These are phyloP conservation scores for Apiospora phragmitis DNA, from an alignment of 2,329 filamentous ascomycete species.

Conservation along the genomic window DNA sequence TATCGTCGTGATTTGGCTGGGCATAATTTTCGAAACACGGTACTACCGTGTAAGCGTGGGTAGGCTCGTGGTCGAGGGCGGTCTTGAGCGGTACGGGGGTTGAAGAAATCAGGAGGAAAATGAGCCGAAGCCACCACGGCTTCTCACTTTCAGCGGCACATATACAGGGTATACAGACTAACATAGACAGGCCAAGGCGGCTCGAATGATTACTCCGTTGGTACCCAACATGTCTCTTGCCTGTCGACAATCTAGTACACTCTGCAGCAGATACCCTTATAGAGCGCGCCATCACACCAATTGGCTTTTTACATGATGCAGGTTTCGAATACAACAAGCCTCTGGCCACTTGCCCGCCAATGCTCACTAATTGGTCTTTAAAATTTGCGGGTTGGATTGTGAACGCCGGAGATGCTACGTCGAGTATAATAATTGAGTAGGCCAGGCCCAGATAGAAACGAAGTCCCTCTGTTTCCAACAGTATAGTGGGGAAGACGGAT, in stretches of 20 bases:
- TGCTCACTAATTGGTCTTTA: background rate
- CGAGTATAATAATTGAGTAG: background rate
- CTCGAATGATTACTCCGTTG: background rate
- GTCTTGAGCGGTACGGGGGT: background rate
- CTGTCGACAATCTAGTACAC: slow-evolving; percentile 2
- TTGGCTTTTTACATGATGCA: slow-evolving; percentile 5
- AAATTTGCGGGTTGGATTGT: background rate
- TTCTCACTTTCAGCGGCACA: background rate
- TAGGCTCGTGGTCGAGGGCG: background rate
- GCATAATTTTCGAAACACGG: slow-evolving; percentile 2
- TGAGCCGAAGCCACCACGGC: background rate
- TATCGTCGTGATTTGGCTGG: background rate
- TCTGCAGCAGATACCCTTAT: slow-evolving; percentile 1
- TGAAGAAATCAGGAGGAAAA: background rate
- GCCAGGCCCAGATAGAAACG: background rate
- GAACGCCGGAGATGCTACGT: background rate
- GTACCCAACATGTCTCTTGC: background rate
- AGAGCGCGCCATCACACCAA: background rate
- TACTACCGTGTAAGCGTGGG: background rate
- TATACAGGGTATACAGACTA: background rate
- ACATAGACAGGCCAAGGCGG: background rate
- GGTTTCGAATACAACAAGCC: background rate
- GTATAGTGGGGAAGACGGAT: background rate
- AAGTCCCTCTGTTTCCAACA: too few relatives aligned
- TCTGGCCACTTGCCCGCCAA: background rate